phyloP scores from a whole-genome alignment of 2,329 filamentous ascomycete species.

The Hypoxylon rubiginosum region DNA sequence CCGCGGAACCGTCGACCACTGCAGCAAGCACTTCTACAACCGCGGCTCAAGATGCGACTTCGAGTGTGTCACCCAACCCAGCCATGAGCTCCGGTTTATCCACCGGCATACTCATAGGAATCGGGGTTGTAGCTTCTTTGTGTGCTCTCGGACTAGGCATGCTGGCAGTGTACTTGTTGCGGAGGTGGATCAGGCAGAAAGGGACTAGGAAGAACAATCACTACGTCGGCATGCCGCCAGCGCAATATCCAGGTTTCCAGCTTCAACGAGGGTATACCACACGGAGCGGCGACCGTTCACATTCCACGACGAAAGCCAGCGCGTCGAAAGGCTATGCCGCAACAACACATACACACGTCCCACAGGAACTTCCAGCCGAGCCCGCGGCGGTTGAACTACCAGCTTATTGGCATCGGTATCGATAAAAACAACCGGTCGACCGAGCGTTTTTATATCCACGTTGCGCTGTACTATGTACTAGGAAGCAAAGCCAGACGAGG shows the following conservation, averaged over 20 bases:
- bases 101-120: constrained; percentile 24
- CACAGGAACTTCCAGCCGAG: constrained; percentile 18
- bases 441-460: neutral
- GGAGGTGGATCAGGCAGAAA: constrained; percentile 17
- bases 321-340: neutral
- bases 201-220: constrained; percentile 2
- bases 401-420: neutral
- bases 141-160: constrained; percentile 22
- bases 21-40: neutral
- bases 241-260: constrained; percentile 21
- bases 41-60: neutral
- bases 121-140: constrained; percentile 25
- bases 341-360: neutral
- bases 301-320: constrained; percentile 1
- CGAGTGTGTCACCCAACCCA: neutral
- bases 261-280: constrained; percentile 9
- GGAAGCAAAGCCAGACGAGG: neutral
- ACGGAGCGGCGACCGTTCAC: neutral
- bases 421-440: neutral
- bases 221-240: constrained; percentile 17
- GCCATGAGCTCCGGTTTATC: constrained; percentile 7
- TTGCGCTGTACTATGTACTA: neutral
- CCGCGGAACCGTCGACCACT: constrained; percentile 2
- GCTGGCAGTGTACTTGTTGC: constrained; percentile 8
- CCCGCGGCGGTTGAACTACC: constrained; percentile 11